Percentiles rank a stretch among this genome's conserved stretches.
Conservation (phyloP, 352 stramenopile genomes). For the Phytophthora chlamydospora region DNA sequence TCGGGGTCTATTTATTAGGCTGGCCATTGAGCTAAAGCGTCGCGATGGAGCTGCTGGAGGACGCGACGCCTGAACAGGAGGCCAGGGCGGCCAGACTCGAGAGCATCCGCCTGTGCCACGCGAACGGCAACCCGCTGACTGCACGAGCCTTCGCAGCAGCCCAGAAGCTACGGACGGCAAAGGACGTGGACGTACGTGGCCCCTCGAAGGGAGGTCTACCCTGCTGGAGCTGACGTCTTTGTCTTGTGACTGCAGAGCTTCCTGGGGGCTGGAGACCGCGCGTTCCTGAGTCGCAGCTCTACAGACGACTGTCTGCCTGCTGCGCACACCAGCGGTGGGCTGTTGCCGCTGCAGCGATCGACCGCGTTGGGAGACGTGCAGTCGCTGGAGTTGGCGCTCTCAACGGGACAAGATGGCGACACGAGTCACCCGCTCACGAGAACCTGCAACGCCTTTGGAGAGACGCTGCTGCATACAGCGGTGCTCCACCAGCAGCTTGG, state of each 20-base stretch:
- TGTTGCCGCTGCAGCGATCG: slow-evolving; percentile 56
- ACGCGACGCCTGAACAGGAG: slow-evolving; percentile 32
- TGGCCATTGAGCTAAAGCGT: slow-evolving; percentile 17
- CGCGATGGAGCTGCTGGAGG: slow-evolving; percentile 38
- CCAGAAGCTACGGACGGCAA: slow-evolving; percentile 20
- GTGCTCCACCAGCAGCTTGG: slow-evolving; percentile 60
- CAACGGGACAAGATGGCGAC: neutral
- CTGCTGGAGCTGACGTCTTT: neutral
- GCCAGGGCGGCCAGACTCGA: slow-evolving; percentile 34
- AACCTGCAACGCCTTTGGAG: slow-evolving; percentile 52
- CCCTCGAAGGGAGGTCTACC: neutral
- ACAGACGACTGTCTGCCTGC: slow-evolving; percentile 23
- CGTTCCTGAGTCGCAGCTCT: slow-evolving; percentile 50
- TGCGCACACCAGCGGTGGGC: slow-evolving; percentile 41
- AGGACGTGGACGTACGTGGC: slow-evolving; percentile 22
- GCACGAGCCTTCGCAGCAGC: slow-evolving; percentile 40
- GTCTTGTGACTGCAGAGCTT: slow-evolving; percentile 41
- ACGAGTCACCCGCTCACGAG: slow-evolving; percentile 5
- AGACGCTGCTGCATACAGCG: slow-evolving; percentile 72
- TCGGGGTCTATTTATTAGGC: neutral
- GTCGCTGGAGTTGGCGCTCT: slow-evolving; percentile 33
- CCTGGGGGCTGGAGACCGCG: slow-evolving; percentile 48
- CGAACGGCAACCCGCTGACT: slow-evolving; percentile 53
- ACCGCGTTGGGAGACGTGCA: slow-evolving; percentile 57
- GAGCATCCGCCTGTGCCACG: slow-evolving; percentile 39